Evolutionary conservation across 2,329 filamentous ascomycete species (phyloP).

Genomic region (Ascochyta fabae): DNA sequence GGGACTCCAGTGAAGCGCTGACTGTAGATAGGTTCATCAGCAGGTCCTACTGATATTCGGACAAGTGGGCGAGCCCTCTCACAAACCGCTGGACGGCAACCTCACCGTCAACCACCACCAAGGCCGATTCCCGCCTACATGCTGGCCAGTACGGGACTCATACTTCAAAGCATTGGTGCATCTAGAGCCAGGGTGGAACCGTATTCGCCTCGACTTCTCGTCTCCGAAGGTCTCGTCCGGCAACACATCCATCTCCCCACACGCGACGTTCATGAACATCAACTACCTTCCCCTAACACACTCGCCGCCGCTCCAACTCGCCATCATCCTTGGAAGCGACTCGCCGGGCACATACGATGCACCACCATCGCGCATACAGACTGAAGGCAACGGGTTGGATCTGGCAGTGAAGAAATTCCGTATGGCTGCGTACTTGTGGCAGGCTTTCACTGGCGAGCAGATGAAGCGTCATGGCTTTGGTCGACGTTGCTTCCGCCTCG

Average conservation of each 20-base stretch:
- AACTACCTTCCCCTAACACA: constrained; percentile 84
- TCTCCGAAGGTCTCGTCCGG: constrained; percentile 80
- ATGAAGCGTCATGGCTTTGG: constrained; percentile 91
- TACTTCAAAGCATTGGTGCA: constrained; percentile 92
- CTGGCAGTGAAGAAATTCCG: constrained; percentile 87
- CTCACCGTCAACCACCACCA: constrained; percentile 82
- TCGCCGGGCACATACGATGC: constrained; percentile 87
- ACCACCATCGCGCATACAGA: constrained; percentile 73
- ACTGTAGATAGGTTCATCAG: constrained; percentile 75
- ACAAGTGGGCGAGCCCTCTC: constrained; percentile 74
- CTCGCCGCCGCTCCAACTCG: constrained; percentile 84
- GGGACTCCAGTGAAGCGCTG: background rate
- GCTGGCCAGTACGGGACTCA: constrained; percentile 87
- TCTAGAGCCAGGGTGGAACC: constrained; percentile 89
- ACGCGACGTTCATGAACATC: constrained; percentile 80
- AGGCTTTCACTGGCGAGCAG: constrained; percentile 94
- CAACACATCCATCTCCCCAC: constrained; percentile 70
- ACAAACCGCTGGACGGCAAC: constrained; percentile 75
- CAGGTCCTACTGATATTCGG: constrained; percentile 85
- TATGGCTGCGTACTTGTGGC: constrained; percentile 96
- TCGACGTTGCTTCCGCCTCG: constrained; percentile 84
- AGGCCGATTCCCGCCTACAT: constrained; percentile 80
- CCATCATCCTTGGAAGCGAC: constrained; percentile 85
- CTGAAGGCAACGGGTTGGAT: constrained; percentile 82
- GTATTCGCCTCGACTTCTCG: constrained; percentile 83